Evolutionary conservation across 768 basidiomycete species (phyloP).

Genomic region (Lentinus tigrinus): DNA sequence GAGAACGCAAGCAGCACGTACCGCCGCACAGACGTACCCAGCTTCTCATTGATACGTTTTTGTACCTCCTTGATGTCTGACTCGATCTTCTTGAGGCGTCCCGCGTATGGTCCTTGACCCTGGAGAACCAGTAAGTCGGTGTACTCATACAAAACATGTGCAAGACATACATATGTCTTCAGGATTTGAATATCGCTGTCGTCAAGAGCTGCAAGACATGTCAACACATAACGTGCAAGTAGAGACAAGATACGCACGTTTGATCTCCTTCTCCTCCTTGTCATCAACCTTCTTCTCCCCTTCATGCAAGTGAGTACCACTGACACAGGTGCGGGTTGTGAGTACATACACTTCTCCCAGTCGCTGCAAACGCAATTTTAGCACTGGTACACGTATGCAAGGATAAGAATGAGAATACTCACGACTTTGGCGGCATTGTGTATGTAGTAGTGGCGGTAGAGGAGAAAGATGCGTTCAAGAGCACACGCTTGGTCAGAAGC

Average conservation of each 20-base stretch:
- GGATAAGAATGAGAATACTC: constrained; percentile 35
- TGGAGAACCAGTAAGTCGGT: constrained; percentile 31
- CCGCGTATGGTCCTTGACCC: constrained; percentile 98
- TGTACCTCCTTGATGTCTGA: constrained; percentile 93
- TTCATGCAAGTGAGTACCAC: constrained; percentile 31
- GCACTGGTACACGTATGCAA: constrained; percentile 8
- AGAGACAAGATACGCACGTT: constrained; percentile 19
- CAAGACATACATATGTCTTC: constrained; percentile 84
- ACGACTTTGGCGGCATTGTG: constrained; percentile 93
- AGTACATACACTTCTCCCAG: constrained; percentile 92
- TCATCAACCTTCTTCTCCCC: constrained; percentile 85
- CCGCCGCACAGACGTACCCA: constrained; percentile 51
- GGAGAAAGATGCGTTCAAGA: constrained; percentile 21
- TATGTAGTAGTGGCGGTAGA: constrained; percentile 23
- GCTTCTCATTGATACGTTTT: constrained; percentile 96
- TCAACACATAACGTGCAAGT: not conserved
- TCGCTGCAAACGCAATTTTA: constrained; percentile 51
- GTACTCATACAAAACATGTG: not conserved
- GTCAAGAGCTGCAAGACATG: constrained; percentile 69
- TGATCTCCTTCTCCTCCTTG: constrained; percentile 91
- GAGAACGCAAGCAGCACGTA: not conserved
- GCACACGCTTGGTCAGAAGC: constrained; percentile 14
- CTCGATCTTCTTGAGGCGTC: constrained; percentile 84
- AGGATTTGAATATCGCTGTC: constrained; percentile 99
- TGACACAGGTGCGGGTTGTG: not conserved